Evolutionary conservation across 306 rosid genomes (phyloP).

Genomic region (Castanopsis chinensis): DNA sequence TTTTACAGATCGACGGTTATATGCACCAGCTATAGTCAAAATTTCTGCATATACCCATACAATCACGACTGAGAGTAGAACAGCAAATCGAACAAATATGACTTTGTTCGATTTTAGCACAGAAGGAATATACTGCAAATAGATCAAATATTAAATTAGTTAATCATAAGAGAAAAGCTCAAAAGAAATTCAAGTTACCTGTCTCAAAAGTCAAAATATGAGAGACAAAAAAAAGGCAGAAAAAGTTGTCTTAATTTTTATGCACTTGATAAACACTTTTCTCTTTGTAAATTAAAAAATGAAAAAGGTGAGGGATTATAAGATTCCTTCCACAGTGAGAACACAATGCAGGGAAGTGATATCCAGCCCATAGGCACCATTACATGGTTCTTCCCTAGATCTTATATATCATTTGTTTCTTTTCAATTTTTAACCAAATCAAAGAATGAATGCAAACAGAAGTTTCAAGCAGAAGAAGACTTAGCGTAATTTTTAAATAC

Average conservation of each 20-base stretch:
- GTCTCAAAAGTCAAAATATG: background rate
- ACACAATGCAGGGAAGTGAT: background rate
- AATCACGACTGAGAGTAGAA: constrained; percentile 54
- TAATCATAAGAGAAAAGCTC: constrained; percentile 26
- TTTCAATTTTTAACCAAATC: background rate
- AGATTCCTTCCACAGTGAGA: background rate
- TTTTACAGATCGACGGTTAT: constrained; percentile 45
- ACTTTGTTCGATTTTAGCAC: constrained; percentile 39
- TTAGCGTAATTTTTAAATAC: background rate
- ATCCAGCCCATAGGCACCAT: background rate
- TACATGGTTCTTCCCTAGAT: background rate
- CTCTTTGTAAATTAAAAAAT: background rate
- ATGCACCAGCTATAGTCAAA: constrained; percentile 85
- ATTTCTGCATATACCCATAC: constrained; percentile 83
- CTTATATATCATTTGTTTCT: background rate
- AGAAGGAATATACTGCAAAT: constrained; percentile 69
- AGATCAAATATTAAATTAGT: background rate
- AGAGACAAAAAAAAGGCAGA: background rate
- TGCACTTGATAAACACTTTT: background rate
- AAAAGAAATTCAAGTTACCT: background rate
- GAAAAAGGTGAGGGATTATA: background rate
- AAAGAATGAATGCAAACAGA: constrained; percentile 11
- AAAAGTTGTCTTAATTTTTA: background rate
- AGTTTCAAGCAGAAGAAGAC: background rate
- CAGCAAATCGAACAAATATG: constrained; percentile 50